phyloP scores from a whole-genome alignment of 2,329 filamentous ascomycete genomes.

The Beauveria bassiana region DNA sequence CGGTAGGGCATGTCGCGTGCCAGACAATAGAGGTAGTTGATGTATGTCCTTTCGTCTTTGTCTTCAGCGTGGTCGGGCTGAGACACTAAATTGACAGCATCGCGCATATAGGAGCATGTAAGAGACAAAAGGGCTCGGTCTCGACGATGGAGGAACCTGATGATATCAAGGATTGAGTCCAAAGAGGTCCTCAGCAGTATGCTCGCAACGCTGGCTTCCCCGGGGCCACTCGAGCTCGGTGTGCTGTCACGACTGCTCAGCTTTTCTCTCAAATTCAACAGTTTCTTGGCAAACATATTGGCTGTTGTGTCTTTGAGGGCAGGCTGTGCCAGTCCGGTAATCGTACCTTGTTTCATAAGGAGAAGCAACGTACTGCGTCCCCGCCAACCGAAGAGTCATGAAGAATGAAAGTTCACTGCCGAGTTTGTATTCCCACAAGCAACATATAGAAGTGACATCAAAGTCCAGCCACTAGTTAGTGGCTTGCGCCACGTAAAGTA shows the following conservation, averaged over 20 bases:
- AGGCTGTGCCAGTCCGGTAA: neutral
- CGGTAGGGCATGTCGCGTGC: neutral
- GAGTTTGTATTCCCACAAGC: too few relatives aligned
- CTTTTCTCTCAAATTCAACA: neutral
- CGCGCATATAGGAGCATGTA: neutral
- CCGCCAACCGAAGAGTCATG: neutral
- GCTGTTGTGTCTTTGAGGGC: neutral
- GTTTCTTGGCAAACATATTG: neutral
- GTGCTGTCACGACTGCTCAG: neutral
- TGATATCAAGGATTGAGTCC: neutral
- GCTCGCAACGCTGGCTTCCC: neutral
- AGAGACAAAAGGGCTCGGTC: neutral
- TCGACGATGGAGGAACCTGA: neutral
- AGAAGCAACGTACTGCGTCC: neutral
- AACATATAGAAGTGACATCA: neutral
- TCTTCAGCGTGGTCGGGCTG: neutral
- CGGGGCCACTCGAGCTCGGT: neutral
- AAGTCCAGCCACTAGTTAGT: neutral
- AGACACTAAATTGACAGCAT: neutral
- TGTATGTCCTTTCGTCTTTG: neutral
- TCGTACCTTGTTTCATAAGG: neutral
- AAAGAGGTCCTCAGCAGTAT: neutral
- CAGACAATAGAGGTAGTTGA: neutral
- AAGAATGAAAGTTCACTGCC: neutral
- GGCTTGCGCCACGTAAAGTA: neutral